Base-by-base conservation (phyloP, 2,329 filamentous ascomycete species). In the Ascochyta koolunga region DNA sequence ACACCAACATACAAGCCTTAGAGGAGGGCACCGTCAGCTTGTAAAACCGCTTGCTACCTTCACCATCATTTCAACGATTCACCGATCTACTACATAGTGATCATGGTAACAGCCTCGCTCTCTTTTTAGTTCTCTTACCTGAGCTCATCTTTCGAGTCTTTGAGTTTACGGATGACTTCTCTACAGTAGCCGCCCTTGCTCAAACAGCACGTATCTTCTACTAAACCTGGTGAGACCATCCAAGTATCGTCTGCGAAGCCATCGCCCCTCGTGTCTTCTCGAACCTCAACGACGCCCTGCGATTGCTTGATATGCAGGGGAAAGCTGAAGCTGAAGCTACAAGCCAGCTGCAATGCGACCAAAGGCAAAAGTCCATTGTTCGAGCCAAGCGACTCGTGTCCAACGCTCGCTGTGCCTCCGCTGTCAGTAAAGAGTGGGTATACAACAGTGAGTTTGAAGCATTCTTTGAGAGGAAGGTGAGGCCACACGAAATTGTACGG, bases 101-200 rank as follows among this genome's bases (percentile, higher is more conserved):
- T n/a, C n/a, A n/a, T n/a, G n/a, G n/a, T n/a, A n/a, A n/a, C n/a
- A n/a, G n/a, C n/a, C n/a, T n/a, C n/a, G n/a, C 49, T 24, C 51
- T 45, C 37, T 54, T 59, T 44, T 45, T 44, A 25, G 47, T 32
- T 24, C 56, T 63, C 15, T 58, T 58, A 43, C 52, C 60, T 18
- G 60, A 64, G 43, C 56, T 64, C 16, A 50, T 64, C 33, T 58
- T 52, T 50, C 56, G 43, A 49, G 43, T 64, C 19, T 60, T 64
- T 40, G 32, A 62, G 43, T 58, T 29, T 46, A 40, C 56, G n/a
- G 37, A 41, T 43, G 48, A 60, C 48, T 60, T 62, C 29, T 61
- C 53, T 16, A 39, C 50, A 35, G 53, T 62, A 40, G 43, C 51
- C 50, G 56, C 59, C 33, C 60, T 64, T 42, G 53, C 60, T 51